Evolutionary conservation across 495 filamentous ascomycete genomes (phyloP), one percentile per base, ranked within the genome.

Genomic region (Lophiotrema nucula): DNA sequence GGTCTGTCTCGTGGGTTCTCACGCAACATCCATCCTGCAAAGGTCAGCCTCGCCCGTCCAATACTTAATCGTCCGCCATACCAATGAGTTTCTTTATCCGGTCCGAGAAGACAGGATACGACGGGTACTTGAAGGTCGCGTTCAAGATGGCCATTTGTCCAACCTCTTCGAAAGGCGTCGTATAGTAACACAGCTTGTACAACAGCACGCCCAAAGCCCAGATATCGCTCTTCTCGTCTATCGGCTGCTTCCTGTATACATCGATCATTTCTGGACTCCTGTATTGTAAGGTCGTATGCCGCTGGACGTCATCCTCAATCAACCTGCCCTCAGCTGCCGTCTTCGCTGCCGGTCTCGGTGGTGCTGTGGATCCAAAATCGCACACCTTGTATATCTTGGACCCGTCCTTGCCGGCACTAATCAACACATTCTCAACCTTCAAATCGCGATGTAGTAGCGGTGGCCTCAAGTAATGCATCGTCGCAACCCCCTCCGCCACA

Each of bases 101-200:
- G 67, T 95, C 89, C 1, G 92, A 96, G 72, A 97, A 97, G 19
- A 78, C 68, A 25, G 93, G 93, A 66, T 97, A 89, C 38, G 78
- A 77, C 19, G 95, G 95, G 69, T 87, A 97, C 69, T 89, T 93
- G 82, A 88, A 98, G 66, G 82, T 95, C 37, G 95, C 93, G 68
- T 97, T 97, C 37, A 98, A 76, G 62, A 98, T 98, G n/a, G 93
- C 93, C 74, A 97, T 89, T 74, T 96, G 92, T 18, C 93, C 93
- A 64, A 93, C 88, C 53, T 97, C 95, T 73, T 98, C 93, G 67
- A 98, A 98, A 2, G 93, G 93, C 8, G 93, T 98, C 24, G 95
- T 98, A 76, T 97, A 98, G 76, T 97, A 98, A 76, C 93, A 98
- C 50, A 98, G 80, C 77, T 98, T 98, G 77, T 97, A 98, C 45